phyloP scores from a whole-genome alignment of 106 monocot genomes.

The Iris macrosiphon region DNA sequence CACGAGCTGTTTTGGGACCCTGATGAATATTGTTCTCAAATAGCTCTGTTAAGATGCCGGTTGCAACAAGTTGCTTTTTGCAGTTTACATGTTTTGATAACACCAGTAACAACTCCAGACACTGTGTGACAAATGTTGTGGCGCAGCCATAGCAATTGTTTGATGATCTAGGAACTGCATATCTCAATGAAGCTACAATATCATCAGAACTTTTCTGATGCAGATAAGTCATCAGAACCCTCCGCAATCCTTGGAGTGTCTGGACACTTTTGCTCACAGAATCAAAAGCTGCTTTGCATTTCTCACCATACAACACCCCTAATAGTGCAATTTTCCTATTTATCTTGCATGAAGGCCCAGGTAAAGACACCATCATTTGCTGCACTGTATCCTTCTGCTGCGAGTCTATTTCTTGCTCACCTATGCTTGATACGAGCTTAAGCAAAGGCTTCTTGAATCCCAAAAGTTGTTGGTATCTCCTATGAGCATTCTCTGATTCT shows the following conservation, averaged over 20 bases:
- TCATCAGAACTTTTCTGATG: slow-evolving; percentile 73
- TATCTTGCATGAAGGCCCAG: slow-evolving; percentile 95
- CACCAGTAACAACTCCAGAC: slow-evolving; percentile 83
- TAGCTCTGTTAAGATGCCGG: slow-evolving; percentile 83
- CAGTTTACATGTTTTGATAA: slow-evolving; percentile 67
- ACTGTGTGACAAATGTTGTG: slow-evolving; percentile 76
- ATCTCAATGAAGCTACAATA: slow-evolving; percentile 20
- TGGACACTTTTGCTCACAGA: slow-evolving; percentile 99
- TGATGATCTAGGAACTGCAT: slow-evolving; percentile 50
- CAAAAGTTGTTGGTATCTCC: slow-evolving; percentile 95
- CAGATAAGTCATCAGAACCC: slow-evolving; percentile 78
- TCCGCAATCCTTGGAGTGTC: slow-evolving; percentile 88
- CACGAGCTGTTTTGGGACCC: slow-evolving; percentile 82
- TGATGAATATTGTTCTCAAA: slow-evolving; percentile 98
- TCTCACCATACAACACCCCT: slow-evolving; percentile 95
- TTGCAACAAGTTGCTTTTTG: slow-evolving; percentile 80
- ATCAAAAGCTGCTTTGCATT: slow-evolving; percentile 99
- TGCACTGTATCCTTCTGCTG: slow-evolving; percentile 97
- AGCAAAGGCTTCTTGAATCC: slow-evolving; percentile 97
- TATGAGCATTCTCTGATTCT: slow-evolving; percentile 98
- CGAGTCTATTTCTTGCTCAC: slow-evolving; percentile 94
- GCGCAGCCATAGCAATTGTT: slow-evolving; percentile 98
- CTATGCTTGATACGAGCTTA: slow-evolving; percentile 93
- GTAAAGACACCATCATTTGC: slow-evolving; percentile 97
- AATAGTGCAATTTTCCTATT: slow-evolving; percentile 92